A percentile compares a stretch with the other conserved stretches of the same genome.
These are phyloP conservation scores for Ceratocystis albifundus DNA, from an alignment of 2,329 filamentous ascomycete genomes.

Conservation along the genomic window DNA sequence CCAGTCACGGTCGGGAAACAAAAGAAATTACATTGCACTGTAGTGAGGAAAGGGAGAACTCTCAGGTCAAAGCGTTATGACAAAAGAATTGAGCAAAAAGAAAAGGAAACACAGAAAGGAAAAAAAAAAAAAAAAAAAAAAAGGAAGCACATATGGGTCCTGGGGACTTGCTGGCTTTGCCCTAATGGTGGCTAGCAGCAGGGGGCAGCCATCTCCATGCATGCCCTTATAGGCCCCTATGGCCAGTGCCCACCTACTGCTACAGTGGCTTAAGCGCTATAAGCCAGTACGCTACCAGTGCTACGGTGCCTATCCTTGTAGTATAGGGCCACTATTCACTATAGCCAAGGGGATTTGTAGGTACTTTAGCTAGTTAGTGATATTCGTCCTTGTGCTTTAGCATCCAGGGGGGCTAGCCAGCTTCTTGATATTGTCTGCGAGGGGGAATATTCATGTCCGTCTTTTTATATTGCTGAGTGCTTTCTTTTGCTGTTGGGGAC, in stretches of 20 bases:
- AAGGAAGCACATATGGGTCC: neutral
- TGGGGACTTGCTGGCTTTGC: neutral
- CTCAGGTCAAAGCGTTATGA: neutral
- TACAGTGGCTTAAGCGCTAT: neutral
- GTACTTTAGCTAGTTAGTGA: neutral
- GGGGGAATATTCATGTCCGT: neutral
- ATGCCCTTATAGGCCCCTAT: neutral
- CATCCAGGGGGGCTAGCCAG: neutral
- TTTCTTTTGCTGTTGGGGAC: neutral
- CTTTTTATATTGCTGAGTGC: neutral
- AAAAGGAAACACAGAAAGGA: neutral
- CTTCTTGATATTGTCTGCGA: neutral
- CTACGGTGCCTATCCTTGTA: neutral
- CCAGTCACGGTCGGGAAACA: neutral
- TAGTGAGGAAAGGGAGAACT: constrained; percentile 1
- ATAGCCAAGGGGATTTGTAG: too few relatives aligned
- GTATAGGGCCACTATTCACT: too few relatives aligned
- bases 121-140: neutral
- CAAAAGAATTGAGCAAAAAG: neutral
- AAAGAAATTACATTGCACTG: constrained; percentile 10
- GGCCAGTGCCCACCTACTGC: neutral
- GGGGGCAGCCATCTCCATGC: neutral
- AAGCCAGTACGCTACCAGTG: neutral
- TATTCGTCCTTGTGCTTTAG: neutral
- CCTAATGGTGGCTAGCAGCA: neutral